Base-by-base conservation (phyloP, 2,329 filamentous ascomycete species). In the Aspergillus calidoustus region DNA sequence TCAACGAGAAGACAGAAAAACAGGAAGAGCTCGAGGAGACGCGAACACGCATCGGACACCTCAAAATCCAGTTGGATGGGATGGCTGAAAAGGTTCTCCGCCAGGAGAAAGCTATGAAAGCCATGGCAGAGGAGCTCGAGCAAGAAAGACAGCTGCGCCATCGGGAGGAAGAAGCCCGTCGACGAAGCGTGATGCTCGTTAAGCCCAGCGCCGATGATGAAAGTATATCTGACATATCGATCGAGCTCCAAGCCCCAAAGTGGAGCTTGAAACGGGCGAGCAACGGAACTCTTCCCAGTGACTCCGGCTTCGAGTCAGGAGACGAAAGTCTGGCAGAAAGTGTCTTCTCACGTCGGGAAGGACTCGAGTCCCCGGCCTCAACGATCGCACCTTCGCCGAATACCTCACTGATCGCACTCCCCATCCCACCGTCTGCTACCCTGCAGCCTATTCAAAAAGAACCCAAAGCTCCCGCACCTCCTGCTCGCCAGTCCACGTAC, bases 1-100 rank as follows among this genome's bases (percentile, higher is more conserved):
- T 81, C 41, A 83, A 82, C 4, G 85, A 87, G 66, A 83, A 86
- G 62, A 83, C 81, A 55, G 83, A 83, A 11, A 83, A 86, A 66
- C 79, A 81, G n/a, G 86, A 88, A 64, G 87, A 89, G 71, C 78
- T 86, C 0, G 85, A 87, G 63, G 86, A 88, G 67, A 82, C 85
- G 15, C 81, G 86, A 38, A 86, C 84, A 44, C 80, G 86, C 7
- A 80, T 84, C 15, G 78, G 81, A 43, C 83, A 87, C 66, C 75
- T 88, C 57, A 88, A 87, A 74, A 79, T 83, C 65, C 87, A 89
- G 72, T 77, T 89, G 22, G 83, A 87, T 70, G 84, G 84, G 43
- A 84, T 88, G 80, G 84, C 85, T 5, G 80, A 80, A 38, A 81
- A 82, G 62, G 82, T 83, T 2, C 74, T 79, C 17, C 82, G 87